Evolutionary conservation across 2,329 filamentous ascomycete genomes (phyloP).

Genomic region (Venturia effusa): DNA sequence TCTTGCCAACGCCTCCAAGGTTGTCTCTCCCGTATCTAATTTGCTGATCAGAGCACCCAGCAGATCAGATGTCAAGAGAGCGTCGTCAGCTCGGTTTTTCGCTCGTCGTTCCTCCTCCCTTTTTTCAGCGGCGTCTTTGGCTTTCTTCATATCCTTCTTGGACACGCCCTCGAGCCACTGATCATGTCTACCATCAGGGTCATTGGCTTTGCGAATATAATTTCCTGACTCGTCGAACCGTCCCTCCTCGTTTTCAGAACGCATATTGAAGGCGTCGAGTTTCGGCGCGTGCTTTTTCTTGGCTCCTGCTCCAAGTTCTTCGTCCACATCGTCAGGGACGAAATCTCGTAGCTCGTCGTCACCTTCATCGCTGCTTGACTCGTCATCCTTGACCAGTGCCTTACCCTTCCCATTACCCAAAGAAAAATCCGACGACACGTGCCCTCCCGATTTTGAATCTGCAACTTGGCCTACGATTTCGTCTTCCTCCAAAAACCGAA

Average conservation of each 20-base stretch:
- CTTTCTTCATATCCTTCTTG: slow-evolving; percentile 86
- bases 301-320: slow-evolving; percentile 80
- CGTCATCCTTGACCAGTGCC: slow-evolving; percentile 40
- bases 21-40: slow-evolving; percentile 72
- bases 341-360: slow-evolving; percentile 57
- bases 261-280: slow-evolving; percentile 94
- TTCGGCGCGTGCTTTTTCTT: slow-evolving; percentile 90
- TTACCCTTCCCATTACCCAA: slow-evolving; percentile 36
- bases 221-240: slow-evolving; percentile 86
- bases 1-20: slow-evolving; percentile 76
- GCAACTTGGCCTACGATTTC: slow-evolving; percentile 74
- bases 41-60: slow-evolving; percentile 60
- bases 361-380: slow-evolving; percentile 47
- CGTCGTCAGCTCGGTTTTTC: slow-evolving; percentile 64
- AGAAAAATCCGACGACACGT: slow-evolving; percentile 49
- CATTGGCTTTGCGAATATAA: slow-evolving; percentile 76
- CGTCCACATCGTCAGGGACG: slow-evolving; percentile 59
- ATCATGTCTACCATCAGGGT: slow-evolving; percentile 86
- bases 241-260: slow-evolving; percentile 80
- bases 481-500: slow-evolving; percentile 47
- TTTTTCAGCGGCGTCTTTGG: slow-evolving; percentile 77
- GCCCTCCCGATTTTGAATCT: slow-evolving; percentile 62
- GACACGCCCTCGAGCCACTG: slow-evolving; percentile 84
- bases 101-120: slow-evolving; percentile 66
- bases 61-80: slow-evolving; percentile 60